Percentiles rank a stretch among this genome's conserved stretches.
These are phyloP conservation scores for Roridomyces roridus DNA, from an alignment of 768 basidiomycete species.

Conservation along the genomic window DNA sequence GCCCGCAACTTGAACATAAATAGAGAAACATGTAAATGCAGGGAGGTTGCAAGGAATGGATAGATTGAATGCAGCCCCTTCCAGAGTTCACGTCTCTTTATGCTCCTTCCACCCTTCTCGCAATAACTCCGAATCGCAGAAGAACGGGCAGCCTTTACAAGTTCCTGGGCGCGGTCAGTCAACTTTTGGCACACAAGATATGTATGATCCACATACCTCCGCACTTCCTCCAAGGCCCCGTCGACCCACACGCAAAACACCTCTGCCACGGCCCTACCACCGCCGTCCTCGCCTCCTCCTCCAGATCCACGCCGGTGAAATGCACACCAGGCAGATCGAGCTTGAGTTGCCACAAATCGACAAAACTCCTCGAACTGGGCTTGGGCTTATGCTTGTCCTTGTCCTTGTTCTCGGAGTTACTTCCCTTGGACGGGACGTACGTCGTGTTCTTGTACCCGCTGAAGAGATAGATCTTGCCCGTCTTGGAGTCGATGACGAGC, in stretches of 20 bases:
- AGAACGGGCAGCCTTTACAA: slow-evolving; percentile 34
- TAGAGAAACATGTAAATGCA: no score
- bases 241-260: slow-evolving; percentile 45
- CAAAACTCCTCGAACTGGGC: slow-evolving; percentile 35
- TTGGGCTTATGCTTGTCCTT: slow-evolving; percentile 18
- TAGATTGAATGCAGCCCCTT: no score
- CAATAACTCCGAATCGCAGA: slow-evolving; percentile 33
- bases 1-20: no score
- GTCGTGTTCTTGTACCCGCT: slow-evolving; percentile 48
- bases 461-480: slow-evolving; percentile 43
- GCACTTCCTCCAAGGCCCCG: slow-evolving; percentile 46
- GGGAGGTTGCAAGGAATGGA: no score
- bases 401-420: no score
- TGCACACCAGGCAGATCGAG: slow-evolving; percentile 42
- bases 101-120: slow-evolving; percentile 41
- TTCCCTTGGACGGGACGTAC: slow-evolving; percentile 37
- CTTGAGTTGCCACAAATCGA: slow-evolving; percentile 46
- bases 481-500: slow-evolving; percentile 40
- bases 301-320: slow-evolving; percentile 43
- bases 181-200: neutral
- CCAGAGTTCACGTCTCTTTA: no score
- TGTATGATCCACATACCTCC: slow-evolving; percentile 44
- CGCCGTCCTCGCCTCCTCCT: slow-evolving; percentile 43
- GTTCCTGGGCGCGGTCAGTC: slow-evolving; percentile 24
- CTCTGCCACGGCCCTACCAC: slow-evolving; percentile 45